Conservation (phyloP, 441 rosid genomes). For the Adansonia gregorii region DNA sequence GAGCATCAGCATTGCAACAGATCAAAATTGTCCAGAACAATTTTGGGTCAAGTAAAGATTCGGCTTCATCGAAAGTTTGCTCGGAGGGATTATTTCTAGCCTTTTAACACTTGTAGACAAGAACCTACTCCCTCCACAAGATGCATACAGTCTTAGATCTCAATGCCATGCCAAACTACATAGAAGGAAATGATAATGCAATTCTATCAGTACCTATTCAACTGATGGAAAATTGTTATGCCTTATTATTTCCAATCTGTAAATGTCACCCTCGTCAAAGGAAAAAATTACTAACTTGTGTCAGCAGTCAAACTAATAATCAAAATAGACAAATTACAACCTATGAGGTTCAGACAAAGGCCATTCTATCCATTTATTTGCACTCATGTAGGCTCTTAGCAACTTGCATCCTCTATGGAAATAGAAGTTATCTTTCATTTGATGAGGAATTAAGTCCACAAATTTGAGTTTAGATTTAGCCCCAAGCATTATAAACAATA, state of each 20-base stretch:
- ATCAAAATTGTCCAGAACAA: constrained; percentile 4
- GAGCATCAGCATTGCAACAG: not conserved
- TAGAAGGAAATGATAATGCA: constrained; percentile 1
- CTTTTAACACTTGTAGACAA: too few relatives aligned
- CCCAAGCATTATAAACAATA: not conserved
- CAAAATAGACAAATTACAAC: constrained; percentile 7
- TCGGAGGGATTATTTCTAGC: not conserved
- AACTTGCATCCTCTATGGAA: constrained; percentile 7
- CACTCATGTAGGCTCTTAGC: not conserved
- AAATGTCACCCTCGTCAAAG: not conserved
- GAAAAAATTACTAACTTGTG: constrained; percentile 7
- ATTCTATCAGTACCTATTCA: constrained; percentile 7
- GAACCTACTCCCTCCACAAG: too few relatives aligned
- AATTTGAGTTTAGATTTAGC: not conserved
- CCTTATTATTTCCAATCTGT: not conserved
- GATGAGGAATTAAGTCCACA: not conserved
- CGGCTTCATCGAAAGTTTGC: constrained; percentile 5
- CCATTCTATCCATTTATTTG: not conserved
- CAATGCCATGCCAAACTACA: not conserved
- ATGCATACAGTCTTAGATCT: not conserved
- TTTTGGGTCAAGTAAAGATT: constrained; percentile 2
- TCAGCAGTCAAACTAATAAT: not conserved
- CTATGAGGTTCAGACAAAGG: not conserved
- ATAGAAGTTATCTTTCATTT: constrained; percentile 8
- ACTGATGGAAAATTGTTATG: not conserved